Conservation (phyloP, 495 filamentous ascomycete species). For the Penicillium verhagenii region DNA sequence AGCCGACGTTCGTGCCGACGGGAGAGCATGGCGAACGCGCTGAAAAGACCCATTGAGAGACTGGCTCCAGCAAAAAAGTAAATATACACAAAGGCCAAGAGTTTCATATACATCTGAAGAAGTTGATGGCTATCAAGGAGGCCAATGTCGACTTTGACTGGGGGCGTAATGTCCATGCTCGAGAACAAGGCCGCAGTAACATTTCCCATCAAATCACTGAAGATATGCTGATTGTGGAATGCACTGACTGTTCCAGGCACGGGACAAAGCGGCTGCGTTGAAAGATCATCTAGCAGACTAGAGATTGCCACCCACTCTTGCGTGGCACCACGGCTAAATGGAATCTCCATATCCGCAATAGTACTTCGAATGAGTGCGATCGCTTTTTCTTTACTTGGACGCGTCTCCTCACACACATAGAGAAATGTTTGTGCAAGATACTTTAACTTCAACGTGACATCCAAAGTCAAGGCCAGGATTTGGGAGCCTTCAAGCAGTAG, state of each 20-base stretch:
- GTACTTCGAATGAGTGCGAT: slow-evolving; percentile 37
- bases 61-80: slow-evolving; percentile 42
- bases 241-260: slow-evolving; percentile 12
- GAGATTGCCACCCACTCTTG: slow-evolving; percentile 36
- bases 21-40: slow-evolving; percentile 28
- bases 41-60: slow-evolving; percentile 37
- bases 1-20: slow-evolving; percentile 25
- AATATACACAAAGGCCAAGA: slow-evolving; percentile 43
- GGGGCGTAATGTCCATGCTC: slow-evolving; percentile 41
- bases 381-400: slow-evolving; percentile 25
- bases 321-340: slow-evolving; percentile 35
- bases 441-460: slow-evolving; percentile 39
- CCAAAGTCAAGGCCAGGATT: slow-evolving; percentile 40
- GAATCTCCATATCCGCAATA: slow-evolving; percentile 45
- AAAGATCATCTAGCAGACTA: slow-evolving; percentile 31
- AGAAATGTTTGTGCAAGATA: slow-evolving; percentile 40
- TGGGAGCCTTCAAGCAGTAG: slow-evolving; percentile 60
- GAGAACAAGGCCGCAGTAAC: slow-evolving; percentile 44
- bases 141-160: slow-evolving; percentile 27
- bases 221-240: slow-evolving; percentile 24
- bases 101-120: slow-evolving; percentile 39
- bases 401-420: slow-evolving; percentile 42
- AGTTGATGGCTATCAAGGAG: slow-evolving; percentile 32
- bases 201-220: slow-evolving; percentile 38
- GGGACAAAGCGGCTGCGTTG: slow-evolving; percentile 31